Conservation (phyloP, 352 stramenopile species). For the Plasmopara viticola region DNA sequence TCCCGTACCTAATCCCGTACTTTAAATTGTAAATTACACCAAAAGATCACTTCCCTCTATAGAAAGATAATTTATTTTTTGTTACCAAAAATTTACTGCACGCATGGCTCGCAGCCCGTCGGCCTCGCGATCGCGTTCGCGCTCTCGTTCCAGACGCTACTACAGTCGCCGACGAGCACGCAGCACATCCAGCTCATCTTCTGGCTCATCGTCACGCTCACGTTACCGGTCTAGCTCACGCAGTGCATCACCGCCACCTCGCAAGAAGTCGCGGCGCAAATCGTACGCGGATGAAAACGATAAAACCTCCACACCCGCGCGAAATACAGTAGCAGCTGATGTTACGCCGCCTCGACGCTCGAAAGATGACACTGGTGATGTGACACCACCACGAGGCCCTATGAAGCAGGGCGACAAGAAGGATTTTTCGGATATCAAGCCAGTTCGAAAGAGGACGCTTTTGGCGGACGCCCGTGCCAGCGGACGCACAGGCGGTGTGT, state of each 20-base stretch:
- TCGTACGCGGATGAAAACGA: not conserved
- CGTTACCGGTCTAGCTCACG: conserved; percentile 14
- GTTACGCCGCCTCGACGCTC: conserved; percentile 8
- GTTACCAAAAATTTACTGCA: too few relatives aligned
- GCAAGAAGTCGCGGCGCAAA: conserved; percentile 22
- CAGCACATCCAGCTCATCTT: conserved; percentile 20
- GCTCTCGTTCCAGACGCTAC: conserved; percentile 16
- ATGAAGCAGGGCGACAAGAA: conserved; percentile 3
- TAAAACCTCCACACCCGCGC: conserved; percentile 1
- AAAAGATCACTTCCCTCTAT: too few relatives aligned
- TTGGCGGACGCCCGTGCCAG: conserved; percentile 29
- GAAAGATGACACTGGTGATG: conserved; percentile 4
- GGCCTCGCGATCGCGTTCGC: conserved; percentile 13
- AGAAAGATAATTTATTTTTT: too few relatives aligned
- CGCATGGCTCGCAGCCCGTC: conserved; percentile 21
- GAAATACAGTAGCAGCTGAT: conserved; percentile 14
- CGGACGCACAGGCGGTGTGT: conserved; percentile 85
- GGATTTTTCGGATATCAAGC: conserved; percentile 11
- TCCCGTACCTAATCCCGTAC: too few relatives aligned
- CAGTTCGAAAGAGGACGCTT: conserved; percentile 18
- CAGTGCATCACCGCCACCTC: conserved; percentile 24
- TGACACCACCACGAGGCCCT: not conserved
- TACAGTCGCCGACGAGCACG: conserved; percentile 15
- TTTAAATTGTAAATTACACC: too few relatives aligned
- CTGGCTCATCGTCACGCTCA: conserved; percentile 8